Evolutionary conservation across 2,329 filamentous ascomycete species (phyloP).

Genomic region (Grosmannia clavigera): DNA sequence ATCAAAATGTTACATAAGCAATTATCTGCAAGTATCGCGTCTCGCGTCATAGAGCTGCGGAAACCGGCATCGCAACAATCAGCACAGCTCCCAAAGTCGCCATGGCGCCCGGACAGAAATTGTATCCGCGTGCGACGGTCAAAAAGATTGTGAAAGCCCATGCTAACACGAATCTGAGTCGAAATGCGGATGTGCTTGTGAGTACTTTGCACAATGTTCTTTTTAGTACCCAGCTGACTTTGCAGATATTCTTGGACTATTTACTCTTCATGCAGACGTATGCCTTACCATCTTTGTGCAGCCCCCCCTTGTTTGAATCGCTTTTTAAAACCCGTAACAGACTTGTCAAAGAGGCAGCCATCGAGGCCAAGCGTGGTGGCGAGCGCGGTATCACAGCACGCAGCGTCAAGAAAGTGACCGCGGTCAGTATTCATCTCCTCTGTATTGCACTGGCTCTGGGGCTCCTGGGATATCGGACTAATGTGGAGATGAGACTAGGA

Average conservation of each 20-base stretch:
- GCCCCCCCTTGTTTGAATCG: neutral
- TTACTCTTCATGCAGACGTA: constrained; percentile 65
- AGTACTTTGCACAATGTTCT: constrained; percentile 14
- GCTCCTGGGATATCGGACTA: neutral
- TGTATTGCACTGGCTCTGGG: neutral
- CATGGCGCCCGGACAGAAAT: constrained; percentile 56
- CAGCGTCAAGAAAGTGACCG: constrained; percentile 65
- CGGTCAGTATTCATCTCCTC: constrained; percentile 35
- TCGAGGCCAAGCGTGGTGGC: constrained; percentile 60
- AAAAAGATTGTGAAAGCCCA: constrained; percentile 88
- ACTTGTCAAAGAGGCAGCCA: constrained; percentile 67
- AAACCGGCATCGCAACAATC: neutral
- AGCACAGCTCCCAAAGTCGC: neutral
- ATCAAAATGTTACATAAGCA: neutral
- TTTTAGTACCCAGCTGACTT: neutral
- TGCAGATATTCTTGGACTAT: constrained; percentile 73
- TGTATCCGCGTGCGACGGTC: constrained; percentile 73
- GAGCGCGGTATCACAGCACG: constrained; percentile 64
- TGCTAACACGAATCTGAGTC: constrained; percentile 65
- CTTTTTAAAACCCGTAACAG: constrained; percentile 27
- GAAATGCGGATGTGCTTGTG: constrained; percentile 78
- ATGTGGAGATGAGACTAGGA: constrained; percentile 29
- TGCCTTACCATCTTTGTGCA: constrained; percentile 7
- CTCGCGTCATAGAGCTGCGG: neutral
- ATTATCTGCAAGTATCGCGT: neutral